phyloP scores from a whole-genome alignment of 306 rosid genomes.

The Quercus gilva region DNA sequence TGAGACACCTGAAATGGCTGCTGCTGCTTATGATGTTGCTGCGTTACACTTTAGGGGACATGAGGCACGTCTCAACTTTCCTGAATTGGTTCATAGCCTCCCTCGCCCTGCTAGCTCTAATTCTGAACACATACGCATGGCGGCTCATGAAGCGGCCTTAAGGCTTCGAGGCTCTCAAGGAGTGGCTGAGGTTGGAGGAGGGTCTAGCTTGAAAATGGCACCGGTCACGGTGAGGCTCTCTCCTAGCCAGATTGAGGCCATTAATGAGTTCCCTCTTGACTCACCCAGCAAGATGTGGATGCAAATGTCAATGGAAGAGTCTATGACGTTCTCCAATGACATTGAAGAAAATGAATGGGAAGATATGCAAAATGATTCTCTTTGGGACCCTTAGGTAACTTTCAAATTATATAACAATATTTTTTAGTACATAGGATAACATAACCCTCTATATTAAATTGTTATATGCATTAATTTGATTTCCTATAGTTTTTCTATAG shows the following conservation, averaged over 20 bases:
- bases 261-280: constrained; percentile 52
- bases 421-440: neutral
- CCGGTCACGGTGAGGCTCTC: constrained; percentile 46
- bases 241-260: constrained; percentile 52
- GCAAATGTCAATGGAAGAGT: constrained; percentile 41
- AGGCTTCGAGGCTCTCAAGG: constrained; percentile 19
- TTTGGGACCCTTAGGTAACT: constrained; percentile 50
- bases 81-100: constrained; percentile 47
- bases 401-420: neutral
- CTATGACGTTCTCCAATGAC: constrained; percentile 29
- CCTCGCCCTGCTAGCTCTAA: constrained; percentile 64
- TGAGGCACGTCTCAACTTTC: constrained; percentile 68
- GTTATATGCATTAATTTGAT: neutral
- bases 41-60: constrained; percentile 76
- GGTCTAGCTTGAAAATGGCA: neutral
- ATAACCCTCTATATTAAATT: neutral
- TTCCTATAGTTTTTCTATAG: neutral
- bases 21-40: constrained; percentile 86
- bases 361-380: constrained; percentile 31
- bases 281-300: constrained; percentile 46
- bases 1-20: constrained; percentile 81
- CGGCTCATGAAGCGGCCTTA: constrained; percentile 80
- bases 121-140: constrained; percentile 70
- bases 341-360: constrained; percentile 41
- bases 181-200: neutral